Conservation (phyloP, 1,284 basidiomycete genomes). For the Cystobasidiaceae sp. region DNA sequence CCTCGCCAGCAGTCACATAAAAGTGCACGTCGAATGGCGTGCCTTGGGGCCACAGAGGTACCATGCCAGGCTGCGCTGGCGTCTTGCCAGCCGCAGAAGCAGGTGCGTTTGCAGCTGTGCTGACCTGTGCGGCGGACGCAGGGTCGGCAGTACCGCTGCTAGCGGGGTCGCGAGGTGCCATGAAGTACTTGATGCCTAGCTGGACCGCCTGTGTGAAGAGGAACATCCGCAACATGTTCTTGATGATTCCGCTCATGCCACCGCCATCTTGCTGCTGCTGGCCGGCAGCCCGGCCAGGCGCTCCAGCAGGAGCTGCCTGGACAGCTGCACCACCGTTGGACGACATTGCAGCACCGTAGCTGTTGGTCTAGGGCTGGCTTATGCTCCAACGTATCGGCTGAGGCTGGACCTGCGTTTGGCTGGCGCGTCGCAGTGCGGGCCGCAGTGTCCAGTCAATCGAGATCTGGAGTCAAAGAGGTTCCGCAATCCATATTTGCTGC, state of each 20-base stretch:
- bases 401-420: too few species aligned
- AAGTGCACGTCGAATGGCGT: slow-evolving; percentile 60
- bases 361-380: background rate
- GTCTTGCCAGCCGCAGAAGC: background rate
- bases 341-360: too few species aligned
- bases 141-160: background rate
- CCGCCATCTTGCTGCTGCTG: background rate
- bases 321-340: background rate
- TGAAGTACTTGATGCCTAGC: slow-evolving; percentile 26
- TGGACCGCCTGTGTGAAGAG: slow-evolving; percentile 19
- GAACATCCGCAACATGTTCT: slow-evolving; percentile 18
- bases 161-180: background rate
- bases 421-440: too few species aligned
- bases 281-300: background rate
- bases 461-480: background rate
- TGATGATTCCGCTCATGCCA: slow-evolving; percentile 7
- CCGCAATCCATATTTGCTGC: background rate
- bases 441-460: background rate
- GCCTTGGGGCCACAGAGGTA: slow-evolving; percentile 48
- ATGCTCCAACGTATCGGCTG: background rate
- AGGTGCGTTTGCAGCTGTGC: background rate
- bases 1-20: slow-evolving; percentile 59
- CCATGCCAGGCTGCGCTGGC: slow-evolving; percentile 1
- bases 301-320: slow-evolving; percentile 10
- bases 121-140: background rate